Evolutionary conservation across 2,329 filamentous ascomycete genomes (phyloP), one percentile per base, ranked within the genome.

Genomic region (Apiospora saccharicola): DNA sequence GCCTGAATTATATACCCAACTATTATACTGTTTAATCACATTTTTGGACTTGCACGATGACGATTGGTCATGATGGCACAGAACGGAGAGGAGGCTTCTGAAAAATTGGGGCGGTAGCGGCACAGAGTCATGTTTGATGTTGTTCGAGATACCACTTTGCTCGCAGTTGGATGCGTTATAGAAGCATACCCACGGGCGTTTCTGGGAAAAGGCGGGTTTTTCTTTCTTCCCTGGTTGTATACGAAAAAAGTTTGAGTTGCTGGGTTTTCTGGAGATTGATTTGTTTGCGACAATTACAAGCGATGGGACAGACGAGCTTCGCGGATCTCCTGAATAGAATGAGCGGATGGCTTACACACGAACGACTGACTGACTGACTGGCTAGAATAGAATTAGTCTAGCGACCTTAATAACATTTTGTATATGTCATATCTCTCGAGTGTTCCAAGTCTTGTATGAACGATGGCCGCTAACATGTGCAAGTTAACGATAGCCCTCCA

Each of bases 141-240:
- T 61, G 30, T 37, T 61, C 16, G 34, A 37, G 53, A 61, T 61
- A 61, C 53, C 53, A 61, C 30, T 61, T 61, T 61, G 53, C 30
- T 61, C 30, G 30, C 53, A 30, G 30, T 61, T 19, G 53, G 53
- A 22, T 61, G 53, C 53, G 22, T 61, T 61, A 34, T 37, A 61
- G 30, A 61, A 34, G 53, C 53, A 61, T 61, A 37, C 53, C 53
- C 53, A 61, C 30, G 16, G 53, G 53, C 53, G 53, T 61, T 61
- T 37, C 53, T 61, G 53, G 53, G 7, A 34, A 57, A 61, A 37
- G 22, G 19, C 8, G 30, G 6, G 16, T 6, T 12, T 37, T 61
- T 37, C 22, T n/a, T 30, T 30, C 26, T 30, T 30, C 19, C 46
- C 46, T 49, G 46, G 12, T 53, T 53, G 4, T 53, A 30, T 16